Evolutionary conservation across 805 yeast genomes (phyloP), one percentile per base, ranked within the genome.

Genomic region (Clavispora phyllophila): DNA sequence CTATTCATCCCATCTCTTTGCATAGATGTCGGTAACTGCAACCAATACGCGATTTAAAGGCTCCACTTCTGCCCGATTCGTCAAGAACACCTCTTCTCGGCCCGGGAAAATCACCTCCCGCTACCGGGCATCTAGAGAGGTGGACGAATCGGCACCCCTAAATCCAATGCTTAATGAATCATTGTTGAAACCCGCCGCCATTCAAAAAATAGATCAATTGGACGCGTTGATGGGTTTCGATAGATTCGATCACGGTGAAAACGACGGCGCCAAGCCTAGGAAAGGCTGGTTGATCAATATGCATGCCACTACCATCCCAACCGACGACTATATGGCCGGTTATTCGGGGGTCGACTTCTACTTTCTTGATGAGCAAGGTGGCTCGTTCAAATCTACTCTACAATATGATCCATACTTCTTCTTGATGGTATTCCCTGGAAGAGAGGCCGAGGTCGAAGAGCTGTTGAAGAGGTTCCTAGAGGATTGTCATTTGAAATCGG

Each of bases 351-450:
- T 91, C 3, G 97, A 93, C 54, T 89, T 84, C 62, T 95, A 95
- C 59, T 93, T 95, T 54, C 65, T 93, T 7, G 98, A 90, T 60
- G 96, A 87, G 55, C 97, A 90, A 60, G 99, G 99, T 37, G 99
- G 97, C 6, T 80, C 86, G 35, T 93, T 95, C 70, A 93, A 91
- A 59, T 82, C 89, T 4, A 84, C 96, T 0, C 63, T 87, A 12
- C 84, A 76, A 44, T 87, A 78, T 58, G 89, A 87, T 53, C 99
- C 99, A 0, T 93, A 93, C 61, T 86, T 93, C 56, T 77, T 84
- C 40, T 65, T 93, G 9, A 72, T 79, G 2, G 79, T 87, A 49
- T 69, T 76, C n/a, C 76, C 76, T 1, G 79, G 80, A 1, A 63
- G 65, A 14, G 87, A 82, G 46, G 62, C 78, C 2, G 97, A 87